phyloP scores from a whole-genome alignment of 2,329 filamentous ascomycete species.

The Aspergillus pseudoglaucus region DNA sequence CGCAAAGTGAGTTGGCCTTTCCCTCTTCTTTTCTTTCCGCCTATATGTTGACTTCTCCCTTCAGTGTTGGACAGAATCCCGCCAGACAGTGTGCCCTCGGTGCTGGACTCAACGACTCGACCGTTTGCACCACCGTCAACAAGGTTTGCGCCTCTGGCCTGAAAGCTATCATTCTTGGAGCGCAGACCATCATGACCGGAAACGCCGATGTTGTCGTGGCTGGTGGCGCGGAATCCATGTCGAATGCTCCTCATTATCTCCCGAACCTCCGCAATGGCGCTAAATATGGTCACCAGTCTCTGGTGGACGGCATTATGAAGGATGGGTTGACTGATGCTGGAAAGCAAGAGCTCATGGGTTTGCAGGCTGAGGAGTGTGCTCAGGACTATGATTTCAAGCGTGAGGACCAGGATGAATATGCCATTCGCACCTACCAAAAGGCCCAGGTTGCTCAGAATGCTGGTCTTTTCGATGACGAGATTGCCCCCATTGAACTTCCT shows the following conservation, averaged over 20 bases:
- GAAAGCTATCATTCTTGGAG: constrained; percentile 90
- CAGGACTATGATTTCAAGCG: constrained; percentile 73
- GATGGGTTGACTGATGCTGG: constrained; percentile 88
- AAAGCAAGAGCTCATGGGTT: constrained; percentile 93
- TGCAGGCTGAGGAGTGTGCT: constrained; percentile 87
- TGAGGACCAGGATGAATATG: constrained; percentile 89
- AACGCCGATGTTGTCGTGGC: constrained; percentile 90
- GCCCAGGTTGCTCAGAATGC: constrained; percentile 78
- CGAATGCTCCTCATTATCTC: constrained; percentile 93
- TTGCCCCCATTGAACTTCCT: constrained; percentile 79
- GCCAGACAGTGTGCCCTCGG: constrained; percentile 88
- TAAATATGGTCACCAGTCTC: constrained; percentile 86
- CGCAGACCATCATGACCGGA: constrained; percentile 95
- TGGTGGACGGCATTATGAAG: constrained; percentile 88
- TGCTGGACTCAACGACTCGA: constrained; percentile 73
- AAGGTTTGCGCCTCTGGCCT: constrained; percentile 96
- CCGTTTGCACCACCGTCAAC: constrained; percentile 89
- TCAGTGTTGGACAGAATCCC: constrained; percentile 88
- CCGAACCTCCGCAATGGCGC: constrained; percentile 76
- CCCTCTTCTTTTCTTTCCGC: background rate
- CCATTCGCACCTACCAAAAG: constrained; percentile 90
- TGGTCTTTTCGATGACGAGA: constrained; percentile 78
- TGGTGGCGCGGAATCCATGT: constrained; percentile 97
- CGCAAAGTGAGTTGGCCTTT: constrained; percentile 62
- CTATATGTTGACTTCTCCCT: background rate